Conservation (phyloP, 2,329 filamentous ascomycete species). For the Pseudogymnoascus destructans region DNA sequence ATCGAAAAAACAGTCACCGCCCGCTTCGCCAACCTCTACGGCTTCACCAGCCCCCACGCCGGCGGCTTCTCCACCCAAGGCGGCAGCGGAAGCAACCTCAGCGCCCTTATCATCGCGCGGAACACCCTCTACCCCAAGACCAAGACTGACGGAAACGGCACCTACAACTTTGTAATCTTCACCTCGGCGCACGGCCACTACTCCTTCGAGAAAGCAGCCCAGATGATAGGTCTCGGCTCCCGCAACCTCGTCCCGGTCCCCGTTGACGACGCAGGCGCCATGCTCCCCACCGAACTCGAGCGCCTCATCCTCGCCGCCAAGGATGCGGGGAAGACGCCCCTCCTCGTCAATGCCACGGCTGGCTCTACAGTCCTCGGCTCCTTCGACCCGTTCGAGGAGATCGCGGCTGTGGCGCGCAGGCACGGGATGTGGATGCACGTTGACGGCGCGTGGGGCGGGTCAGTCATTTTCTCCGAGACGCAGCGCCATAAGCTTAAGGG, state of each 20-base stretch:
- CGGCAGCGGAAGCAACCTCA: slow-evolving; percentile 72
- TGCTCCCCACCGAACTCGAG: slow-evolving; percentile 55
- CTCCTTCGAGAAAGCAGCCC: slow-evolving; percentile 86
- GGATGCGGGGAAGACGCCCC: slow-evolving; percentile 59
- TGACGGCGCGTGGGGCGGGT: slow-evolving; percentile 83
- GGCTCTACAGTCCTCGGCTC: slow-evolving; percentile 88
- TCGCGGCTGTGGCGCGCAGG: slow-evolving; percentile 56
- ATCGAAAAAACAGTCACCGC: slow-evolving; percentile 75
- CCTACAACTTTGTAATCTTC: slow-evolving; percentile 63
- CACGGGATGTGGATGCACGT: slow-evolving; percentile 83
- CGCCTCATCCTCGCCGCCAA: slow-evolving; percentile 48
- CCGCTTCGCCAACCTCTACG: slow-evolving; percentile 63
- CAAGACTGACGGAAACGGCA: slow-evolving; percentile 57
- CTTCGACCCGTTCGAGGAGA: slow-evolving; percentile 64
- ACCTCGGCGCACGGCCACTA: slow-evolving; percentile 88
- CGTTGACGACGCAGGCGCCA: slow-evolving; percentile 58
- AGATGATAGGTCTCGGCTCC: slow-evolving; percentile 73
- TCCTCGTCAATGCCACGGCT: slow-evolving; percentile 92
- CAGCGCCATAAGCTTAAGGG: slow-evolving; percentile 56
- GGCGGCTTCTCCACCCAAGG: slow-evolving; percentile 64
- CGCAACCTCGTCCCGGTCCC: slow-evolving; percentile 59
- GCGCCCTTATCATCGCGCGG: slow-evolving; percentile 73
- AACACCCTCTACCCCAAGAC: slow-evolving; percentile 73
- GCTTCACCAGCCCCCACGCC: slow-evolving; percentile 52
- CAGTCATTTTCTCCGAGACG: slow-evolving; percentile 60